Evolutionary conservation across 306 rosid genomes (phyloP), one percentile per base, ranked within the genome.

Genomic region (Carpinus fangiana): DNA sequence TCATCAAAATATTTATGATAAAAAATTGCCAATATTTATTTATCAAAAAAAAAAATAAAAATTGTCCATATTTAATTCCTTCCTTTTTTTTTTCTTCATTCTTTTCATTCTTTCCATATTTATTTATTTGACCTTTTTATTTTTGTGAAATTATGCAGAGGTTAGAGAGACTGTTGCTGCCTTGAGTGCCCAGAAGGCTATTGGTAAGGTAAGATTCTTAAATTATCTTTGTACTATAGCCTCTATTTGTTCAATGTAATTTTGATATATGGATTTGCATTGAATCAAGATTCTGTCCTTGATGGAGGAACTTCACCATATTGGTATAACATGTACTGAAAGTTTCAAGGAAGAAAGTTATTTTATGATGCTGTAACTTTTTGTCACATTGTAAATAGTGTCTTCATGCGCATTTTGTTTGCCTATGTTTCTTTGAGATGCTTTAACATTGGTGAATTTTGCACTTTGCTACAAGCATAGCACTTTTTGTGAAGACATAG

Each of bases 151-250:
- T 77, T 55, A 68, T 87, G 92, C 92, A 92, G 96, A 88, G 89
- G 92, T 94, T 73, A 88, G 88, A 86, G 85, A 87, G 47, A 26
- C 75, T 9, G 87, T 87, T 72, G 36, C 93, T 79, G 57, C 87
- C 72, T 83, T 92, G 87, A 78, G 71, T 78, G 92, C 91, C 57
- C 93, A 88, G 72, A 94, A 90, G 82, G 74, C 90, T 67, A 89
- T 89, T 76, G 65, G 80, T 17, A 94, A 89, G 96, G 97, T 90
- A 54, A 82, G 76, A 73, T 82, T 71, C 43, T 75, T 64, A 13
- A 59, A 52, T 76, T 52, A 8, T 23, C 2, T 64, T 72, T 36
- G 17, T 20, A 8, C 28, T 43, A 17, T 13, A 48, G 48, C 57
- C 12, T 3, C 59, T 4, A 53, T 53, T 53, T 6, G 20, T 16